Evolutionary conservation across 1,139 yeast species (phyloP).

Genomic region (Lodderomyces beijingensis): DNA sequence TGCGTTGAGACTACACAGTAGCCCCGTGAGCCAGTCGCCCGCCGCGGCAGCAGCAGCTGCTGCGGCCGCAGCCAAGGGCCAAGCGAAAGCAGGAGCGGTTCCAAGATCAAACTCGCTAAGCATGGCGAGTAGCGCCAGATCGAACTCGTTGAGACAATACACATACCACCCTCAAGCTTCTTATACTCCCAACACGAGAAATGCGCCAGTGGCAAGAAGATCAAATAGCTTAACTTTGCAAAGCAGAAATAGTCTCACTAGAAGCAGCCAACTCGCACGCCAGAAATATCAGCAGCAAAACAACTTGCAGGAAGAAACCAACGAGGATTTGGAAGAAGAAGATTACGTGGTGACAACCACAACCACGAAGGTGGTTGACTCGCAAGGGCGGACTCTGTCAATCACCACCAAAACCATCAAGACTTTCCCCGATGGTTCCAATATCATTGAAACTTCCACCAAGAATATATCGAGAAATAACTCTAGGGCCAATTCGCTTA

Average conservation of each 20-base stretch:
- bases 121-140: slow-evolving; percentile 1
- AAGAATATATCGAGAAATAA: slow-evolving; percentile 37
- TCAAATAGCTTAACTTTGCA: slow-evolving; percentile 18
- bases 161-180: slow-evolving; percentile 42
- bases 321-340: slow-evolving; percentile 16
- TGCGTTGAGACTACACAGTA: slow-evolving; percentile 32
- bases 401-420: slow-evolving; percentile 41
- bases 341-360: slow-evolving; percentile 36
- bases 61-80: slow-evolving; percentile 5
- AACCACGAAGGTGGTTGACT: slow-evolving; percentile 43
- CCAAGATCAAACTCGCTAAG: slow-evolving; percentile 16
- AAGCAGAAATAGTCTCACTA: slow-evolving; percentile 8
- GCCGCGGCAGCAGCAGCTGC: slow-evolving; percentile 1
- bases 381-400: slow-evolving; percentile 39
- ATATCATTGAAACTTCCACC: slow-evolving; percentile 42
- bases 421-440: slow-evolving; percentile 43
- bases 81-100: slow-evolving; percentile 6
- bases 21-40: slow-evolving; percentile 12
- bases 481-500: slow-evolving; percentile 32
- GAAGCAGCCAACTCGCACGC: slow-evolving; percentile 7
- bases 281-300: slow-evolving; percentile 2
- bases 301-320: slow-evolving; percentile 3
- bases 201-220: slow-evolving; percentile 16
- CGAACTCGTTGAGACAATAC: slow-evolving; percentile 24
- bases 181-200: slow-evolving; percentile 16